Base-by-base conservation (phyloP, 2,329 filamentous ascomycete species). In the Chrysoporthe puriensis region DNA sequence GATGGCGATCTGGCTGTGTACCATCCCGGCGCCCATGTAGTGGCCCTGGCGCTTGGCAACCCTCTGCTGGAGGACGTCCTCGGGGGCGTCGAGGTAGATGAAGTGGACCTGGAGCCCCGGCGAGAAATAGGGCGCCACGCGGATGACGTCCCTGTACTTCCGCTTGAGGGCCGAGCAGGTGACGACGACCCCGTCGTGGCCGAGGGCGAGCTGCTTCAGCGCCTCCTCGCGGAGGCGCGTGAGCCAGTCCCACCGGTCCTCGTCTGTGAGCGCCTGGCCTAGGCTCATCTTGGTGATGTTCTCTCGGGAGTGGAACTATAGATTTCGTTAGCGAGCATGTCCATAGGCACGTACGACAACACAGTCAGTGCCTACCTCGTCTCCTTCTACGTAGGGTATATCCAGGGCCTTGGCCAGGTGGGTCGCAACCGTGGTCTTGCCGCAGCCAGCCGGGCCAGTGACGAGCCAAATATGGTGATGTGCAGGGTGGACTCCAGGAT, bases 181-280 rank as follows among this genome's bases (percentile, higher is more conserved):
- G 69, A 99, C 87, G 62, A 99, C 92, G n/a, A 97, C 96, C 61
- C 93, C 91, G 42, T 85, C 81, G 21, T 86, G 84, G 48, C 89
- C 88, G 61, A 78, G 79, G 66, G 83, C 80, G 69, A 91, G 82
- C 62, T 82, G 82, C 64, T 80, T 79, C 66, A 89, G 82, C 7
- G 88, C 87, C 74, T 89, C 90, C 71, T 93, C 87, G 71, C 92
- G 91, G 16, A 96, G 85, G 14, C 85, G 84, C 59, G 91, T 92
- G 71, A 99, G 89, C 96, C 96, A 99, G 82, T 97, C 95, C 96
- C 96, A 98, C 71, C 96, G 91, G 80, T 99, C 96, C 69, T 90
- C 90, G 76, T 99, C 96, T 66, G 92, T 97, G 46, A 99, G 85
- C 2, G 96, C 94, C 66, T 89, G 90, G 72, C 93, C 93, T 73